Evolutionary conservation across 495 filamentous ascomycete genomes (phyloP).

Genomic region (Trichocladium antarcticum): DNA sequence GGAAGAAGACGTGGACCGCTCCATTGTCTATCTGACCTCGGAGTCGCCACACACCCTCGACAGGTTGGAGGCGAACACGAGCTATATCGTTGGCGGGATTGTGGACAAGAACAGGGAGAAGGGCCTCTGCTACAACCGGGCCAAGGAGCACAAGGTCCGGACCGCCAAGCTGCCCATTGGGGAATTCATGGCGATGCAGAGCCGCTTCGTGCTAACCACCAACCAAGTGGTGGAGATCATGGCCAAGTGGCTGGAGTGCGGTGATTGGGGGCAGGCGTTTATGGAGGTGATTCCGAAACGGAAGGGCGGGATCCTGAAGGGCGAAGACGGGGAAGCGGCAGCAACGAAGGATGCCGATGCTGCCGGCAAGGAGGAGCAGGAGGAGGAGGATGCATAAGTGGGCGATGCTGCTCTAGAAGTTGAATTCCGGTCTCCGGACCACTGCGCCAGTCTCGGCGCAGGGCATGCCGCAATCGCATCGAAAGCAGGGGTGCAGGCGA

Average conservation of each 20-base stretch:
- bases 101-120: slow-evolving; percentile 96
- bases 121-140: slow-evolving; percentile 78
- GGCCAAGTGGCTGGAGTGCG: slow-evolving; percentile 75
- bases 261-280: slow-evolving; percentile 87
- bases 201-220: slow-evolving; percentile 70
- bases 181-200: slow-evolving; percentile 80
- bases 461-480: not conserved
- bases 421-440: not conserved
- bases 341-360: slow-evolving; percentile 22
- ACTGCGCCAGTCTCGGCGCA: not conserved
- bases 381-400: slow-evolving; percentile 3
- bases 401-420: not conserved
- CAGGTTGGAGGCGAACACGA: slow-evolving; percentile 68
- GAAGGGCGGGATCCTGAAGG: slow-evolving; percentile 57
- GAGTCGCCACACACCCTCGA: slow-evolving; percentile 75
- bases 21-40: slow-evolving; percentile 73
- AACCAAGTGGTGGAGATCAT: slow-evolving; percentile 98
- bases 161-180: slow-evolving; percentile 90
- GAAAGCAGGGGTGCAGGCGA: not conserved
- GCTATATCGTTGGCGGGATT: slow-evolving; percentile 86
- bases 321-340: slow-evolving; percentile 17
- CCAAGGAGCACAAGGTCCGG: slow-evolving; percentile 58
- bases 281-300: slow-evolving; percentile 72
- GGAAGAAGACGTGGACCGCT: slow-evolving; percentile 29
- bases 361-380: no score